Percentiles rank a stretch among this genome's conserved stretches.
Conservation (phyloP, 768 basidiomycete genomes). For the Naematelia encephala region DNA sequence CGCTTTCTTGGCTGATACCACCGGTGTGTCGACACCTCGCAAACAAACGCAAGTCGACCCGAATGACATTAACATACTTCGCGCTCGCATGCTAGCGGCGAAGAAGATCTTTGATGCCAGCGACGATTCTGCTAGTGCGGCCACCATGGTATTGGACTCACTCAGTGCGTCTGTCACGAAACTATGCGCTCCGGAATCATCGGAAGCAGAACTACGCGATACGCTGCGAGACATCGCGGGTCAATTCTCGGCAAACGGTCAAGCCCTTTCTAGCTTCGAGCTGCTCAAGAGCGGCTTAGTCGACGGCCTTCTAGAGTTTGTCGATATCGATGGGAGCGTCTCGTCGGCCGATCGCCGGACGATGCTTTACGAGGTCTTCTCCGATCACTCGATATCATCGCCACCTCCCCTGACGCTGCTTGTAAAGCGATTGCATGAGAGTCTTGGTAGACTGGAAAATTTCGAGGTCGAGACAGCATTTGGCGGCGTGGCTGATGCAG, state of each 20-base stretch:
- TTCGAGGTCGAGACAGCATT: conserved; percentile 91
- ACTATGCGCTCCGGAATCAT: conserved; percentile 59
- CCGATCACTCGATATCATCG: conserved; percentile 53
- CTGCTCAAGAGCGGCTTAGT: conserved; percentile 89
- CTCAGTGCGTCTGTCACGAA: conserved; percentile 64
- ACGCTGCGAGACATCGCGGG: conserved; percentile 72
- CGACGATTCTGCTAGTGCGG: conserved; percentile 56
- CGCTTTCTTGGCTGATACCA: conserved; percentile 16
- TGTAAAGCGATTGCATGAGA: conserved; percentile 95
- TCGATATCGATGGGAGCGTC: conserved; percentile 68
- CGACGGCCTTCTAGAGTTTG: conserved; percentile 76
- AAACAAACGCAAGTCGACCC: conserved; percentile 56
- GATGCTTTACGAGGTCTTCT: conserved; percentile 74
- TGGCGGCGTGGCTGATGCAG: conserved; percentile 54
- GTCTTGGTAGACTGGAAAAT: conserved; percentile 87
- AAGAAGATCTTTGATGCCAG: conserved; percentile 59
- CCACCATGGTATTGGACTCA: conserved; percentile 57
- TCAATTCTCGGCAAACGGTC: conserved; percentile 63
- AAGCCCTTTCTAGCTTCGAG: conserved; percentile 88
- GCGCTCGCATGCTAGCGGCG: conserved; percentile 85
- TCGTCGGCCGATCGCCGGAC: conserved; percentile 65
- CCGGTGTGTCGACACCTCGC: conserved; percentile 8
- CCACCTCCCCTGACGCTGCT: conserved; percentile 67
- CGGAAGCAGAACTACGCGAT: conserved; percentile 64
- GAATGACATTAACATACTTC: conserved; percentile 84